Base-by-base conservation (phyloP, 1,284 basidiomycete genomes). In the Ustilago curta region DNA sequence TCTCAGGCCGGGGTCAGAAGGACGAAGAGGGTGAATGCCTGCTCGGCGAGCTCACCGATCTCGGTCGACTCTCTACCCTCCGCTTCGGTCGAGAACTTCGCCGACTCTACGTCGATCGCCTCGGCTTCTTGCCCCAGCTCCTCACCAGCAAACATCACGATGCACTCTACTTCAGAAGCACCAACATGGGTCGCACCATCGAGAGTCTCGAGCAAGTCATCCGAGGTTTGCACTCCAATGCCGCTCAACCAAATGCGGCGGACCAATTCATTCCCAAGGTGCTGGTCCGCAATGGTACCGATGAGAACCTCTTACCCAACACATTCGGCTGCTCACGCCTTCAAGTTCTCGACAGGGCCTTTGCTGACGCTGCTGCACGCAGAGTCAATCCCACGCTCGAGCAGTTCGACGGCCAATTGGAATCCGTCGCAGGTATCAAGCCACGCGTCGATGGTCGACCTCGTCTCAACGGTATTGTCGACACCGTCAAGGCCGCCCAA, bases 31-130 rank as follows among this genome's bases (percentile, higher is more conserved):
- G 82, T 39, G 79, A 82, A 50, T 84, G 82, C 82, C 85, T 93
- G 61, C 86, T 92, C 16, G 93, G 92, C 31, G 92, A 93, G 82
- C 85, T 94, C 70, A 93, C 92, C 9, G 92, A 94, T 79, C 74
- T 91, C 6, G 92, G 92, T 35, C 88, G 91, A 80, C 86, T 90
- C 86, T 91, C 91, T 4, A 93, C 91, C 3, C 89, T 88, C 67
- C 87, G 88, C 48, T 90, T 90, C 71, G 92, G 92, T 0, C 78
- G 80, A 39, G 88, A 88, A 8, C 85, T 93, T 42, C 87, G 92
- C 42, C 87, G 87, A 47, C 86, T 93, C 31, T 94, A 94, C 76
- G 85, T 93, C 39, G 89, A 93, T 57, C 89, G 86, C 21, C 91
- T 92, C 56, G 61, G 88, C 45, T 66, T 83, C 27, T 29, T 84